phyloP scores from a whole-genome alignment of 495 filamentous ascomycete genomes.

The Cudoniella acicularis region DNA sequence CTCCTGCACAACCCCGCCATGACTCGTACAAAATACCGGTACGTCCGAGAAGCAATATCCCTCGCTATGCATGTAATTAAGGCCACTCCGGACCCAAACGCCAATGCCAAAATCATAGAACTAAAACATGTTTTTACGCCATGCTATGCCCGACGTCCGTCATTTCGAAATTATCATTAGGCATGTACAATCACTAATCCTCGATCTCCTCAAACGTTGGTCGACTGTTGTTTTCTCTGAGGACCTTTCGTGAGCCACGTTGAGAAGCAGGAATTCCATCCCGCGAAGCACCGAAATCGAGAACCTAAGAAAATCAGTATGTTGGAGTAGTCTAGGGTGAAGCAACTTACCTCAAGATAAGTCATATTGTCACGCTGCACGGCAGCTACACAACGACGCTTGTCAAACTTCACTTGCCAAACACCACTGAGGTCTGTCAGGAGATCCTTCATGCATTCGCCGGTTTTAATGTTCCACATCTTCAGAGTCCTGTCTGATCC shows the following conservation, averaged over 20 bases:
- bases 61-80: conserved; percentile 21
- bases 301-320: conserved; percentile 50
- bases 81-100: background rate
- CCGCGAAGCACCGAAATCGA: conserved; percentile 87
- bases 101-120: conserved; percentile 7
- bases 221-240: conserved; percentile 50
- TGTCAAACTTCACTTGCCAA: conserved; percentile 98
- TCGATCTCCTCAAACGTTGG: conserved; percentile 40
- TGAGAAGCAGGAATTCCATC: conserved; percentile 72
- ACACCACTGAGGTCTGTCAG: conserved; percentile 94
- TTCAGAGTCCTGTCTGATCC: conserved; percentile 94
- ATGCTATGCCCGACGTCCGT: background rate
- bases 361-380: conserved; percentile 90
- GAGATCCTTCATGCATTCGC: conserved; percentile 89
- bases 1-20: background rate
- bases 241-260: conserved; percentile 75
- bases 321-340: conserved; percentile 4
- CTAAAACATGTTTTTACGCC: background rate
- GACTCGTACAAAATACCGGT: background rate
- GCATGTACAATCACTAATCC: background rate
- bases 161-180: background rate
- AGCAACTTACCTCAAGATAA: conserved; percentile 82
- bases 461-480: conserved; percentile 95
- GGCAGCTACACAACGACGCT: conserved; percentile 90
- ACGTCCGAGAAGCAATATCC: conserved; percentile 1